Conservation (phyloP, 176 grass and related monocot species). For the Carex littledalei region DNA sequence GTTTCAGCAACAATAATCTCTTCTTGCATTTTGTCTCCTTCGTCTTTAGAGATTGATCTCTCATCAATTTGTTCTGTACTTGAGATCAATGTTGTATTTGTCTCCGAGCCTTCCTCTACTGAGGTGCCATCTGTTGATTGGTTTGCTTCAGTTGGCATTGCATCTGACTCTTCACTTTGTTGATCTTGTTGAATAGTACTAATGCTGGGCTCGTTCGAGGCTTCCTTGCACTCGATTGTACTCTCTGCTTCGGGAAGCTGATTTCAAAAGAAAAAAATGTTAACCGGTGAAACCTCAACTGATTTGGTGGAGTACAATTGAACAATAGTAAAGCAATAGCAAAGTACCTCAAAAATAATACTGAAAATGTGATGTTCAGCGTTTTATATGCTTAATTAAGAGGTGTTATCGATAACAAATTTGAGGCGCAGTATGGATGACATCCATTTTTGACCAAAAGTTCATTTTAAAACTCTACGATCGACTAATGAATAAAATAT, state of each 20-base stretch:
- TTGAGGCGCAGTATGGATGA: neutral
- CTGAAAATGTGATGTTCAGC: neutral
- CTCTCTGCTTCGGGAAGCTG: neutral
- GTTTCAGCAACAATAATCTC: neutral
- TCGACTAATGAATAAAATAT: neutral
- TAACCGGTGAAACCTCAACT: neutral
- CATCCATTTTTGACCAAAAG: neutral
- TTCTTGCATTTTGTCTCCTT: neutral
- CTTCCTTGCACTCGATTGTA: neutral
- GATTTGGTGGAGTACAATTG: neutral
- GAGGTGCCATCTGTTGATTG: neutral
- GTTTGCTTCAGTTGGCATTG: neutral
- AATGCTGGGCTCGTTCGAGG: neutral
- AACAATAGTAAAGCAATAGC: neutral
- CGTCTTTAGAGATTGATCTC: neutral
- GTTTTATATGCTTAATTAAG: neutral
- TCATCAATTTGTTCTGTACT: neutral
- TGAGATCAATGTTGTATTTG: neutral
- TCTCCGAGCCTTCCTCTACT: neutral
- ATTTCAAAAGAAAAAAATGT: neutral
- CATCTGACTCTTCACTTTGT: conserved; percentile 2
- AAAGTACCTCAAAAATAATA: neutral
- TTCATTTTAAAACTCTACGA: neutral
- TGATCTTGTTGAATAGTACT: neutral
- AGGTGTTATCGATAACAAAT: neutral